phyloP scores from a whole-genome alignment of 768 basidiomycete genomes.

The Russula emetica region DNA sequence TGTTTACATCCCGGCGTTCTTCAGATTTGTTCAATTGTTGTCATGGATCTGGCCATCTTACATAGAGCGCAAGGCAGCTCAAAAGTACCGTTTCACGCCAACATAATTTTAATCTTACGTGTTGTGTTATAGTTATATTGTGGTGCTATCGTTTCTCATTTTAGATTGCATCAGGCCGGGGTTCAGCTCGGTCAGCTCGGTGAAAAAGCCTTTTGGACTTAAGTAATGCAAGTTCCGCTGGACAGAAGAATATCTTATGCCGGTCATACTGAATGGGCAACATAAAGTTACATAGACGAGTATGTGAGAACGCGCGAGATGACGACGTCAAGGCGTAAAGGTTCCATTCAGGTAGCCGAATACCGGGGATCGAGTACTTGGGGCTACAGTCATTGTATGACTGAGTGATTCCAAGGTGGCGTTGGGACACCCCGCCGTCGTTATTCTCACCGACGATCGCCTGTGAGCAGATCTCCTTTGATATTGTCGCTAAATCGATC shows the following conservation, averaged over 20 bases:
- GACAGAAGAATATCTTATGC: neutral
- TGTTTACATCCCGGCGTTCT: slow-evolving; percentile 52
- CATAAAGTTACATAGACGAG: neutral
- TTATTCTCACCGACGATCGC: slow-evolving; percentile 9
- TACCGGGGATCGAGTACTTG: slow-evolving; percentile 2
- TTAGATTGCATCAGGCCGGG: neutral
- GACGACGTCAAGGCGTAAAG: neutral
- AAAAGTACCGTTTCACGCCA: slow-evolving; percentile 57
- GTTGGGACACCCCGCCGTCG: neutral
- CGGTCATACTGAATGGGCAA: neutral
- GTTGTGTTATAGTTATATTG: neutral
- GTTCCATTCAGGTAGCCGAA: slow-evolving; percentile 6
- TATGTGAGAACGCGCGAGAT: neutral
- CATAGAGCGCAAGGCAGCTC: slow-evolving; percentile 53
- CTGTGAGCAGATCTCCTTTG: neutral
- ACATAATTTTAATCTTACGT: neutral
- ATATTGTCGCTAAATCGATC: slow-evolving; percentile 11
- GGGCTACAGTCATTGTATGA: neutral
- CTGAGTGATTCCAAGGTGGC: slow-evolving; percentile 16
- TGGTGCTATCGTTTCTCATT: neutral
- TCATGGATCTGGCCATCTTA: slow-evolving; percentile 63
- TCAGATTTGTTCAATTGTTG: slow-evolving; percentile 49
- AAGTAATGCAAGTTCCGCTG: neutral
- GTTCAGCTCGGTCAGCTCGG: neutral
- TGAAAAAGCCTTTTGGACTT: neutral